A percentile compares a stretch with the other conserved stretches of the same genome.
phyloP scores from a whole-genome alignment of 768 basidiomycete genomes.

The Suillus cothurnatus region DNA sequence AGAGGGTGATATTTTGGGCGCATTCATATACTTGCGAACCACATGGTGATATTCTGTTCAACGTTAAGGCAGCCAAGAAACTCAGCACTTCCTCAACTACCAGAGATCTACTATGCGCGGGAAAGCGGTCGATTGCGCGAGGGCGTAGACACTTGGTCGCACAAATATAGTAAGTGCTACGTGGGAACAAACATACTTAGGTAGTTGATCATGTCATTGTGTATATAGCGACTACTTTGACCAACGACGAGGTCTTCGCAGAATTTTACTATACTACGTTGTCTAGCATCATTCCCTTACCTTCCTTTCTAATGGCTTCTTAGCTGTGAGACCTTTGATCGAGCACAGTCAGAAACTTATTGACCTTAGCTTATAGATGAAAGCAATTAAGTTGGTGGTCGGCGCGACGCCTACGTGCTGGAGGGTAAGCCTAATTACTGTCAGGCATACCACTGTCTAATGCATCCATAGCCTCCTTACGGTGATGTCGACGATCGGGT shows the following conservation, averaged over 20 bases:
- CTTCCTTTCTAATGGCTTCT: not conserved
- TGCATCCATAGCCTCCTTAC: constrained; percentile 50
- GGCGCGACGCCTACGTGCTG: constrained; percentile 64
- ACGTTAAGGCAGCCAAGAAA: too few relatives aligned
- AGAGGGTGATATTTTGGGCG: too few relatives aligned
- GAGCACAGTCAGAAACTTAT: not conserved
- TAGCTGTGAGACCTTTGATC: constrained; percentile 25
- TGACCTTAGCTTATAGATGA: constrained; percentile 33
- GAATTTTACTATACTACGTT: constrained; percentile 73
- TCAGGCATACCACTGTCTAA: constrained; percentile 1
- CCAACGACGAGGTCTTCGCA: constrained; percentile 69
- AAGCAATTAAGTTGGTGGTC: constrained; percentile 55
- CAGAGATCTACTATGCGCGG: constrained; percentile 58
- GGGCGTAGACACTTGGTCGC: constrained; percentile 34
- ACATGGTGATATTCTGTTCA: too few relatives aligned
- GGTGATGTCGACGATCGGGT: constrained; percentile 79
- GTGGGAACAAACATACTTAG: not conserved
- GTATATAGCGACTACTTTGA: constrained; percentile 56
- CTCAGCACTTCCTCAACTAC: constrained; percentile 45
- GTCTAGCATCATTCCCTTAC: not conserved
- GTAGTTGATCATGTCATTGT: not conserved
- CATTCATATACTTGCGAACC: too few relatives aligned
- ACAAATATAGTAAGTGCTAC: constrained; percentile 46
- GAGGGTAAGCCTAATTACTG: constrained; percentile 42
- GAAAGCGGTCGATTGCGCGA: constrained; percentile 79